phyloP scores from a whole-genome alignment of 164 flowering plant genomes.

The Vitis vinifera region ASM3070453v1 NC_081810.1:4167001-4167500 shows the following conservation, averaged over 20 bases:
- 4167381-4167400: neutral
- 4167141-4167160: too few species aligned
- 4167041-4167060: neutral
- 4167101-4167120: neutral
- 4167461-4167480: too few species aligned
- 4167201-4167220: too few species aligned
- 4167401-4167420: too few species aligned
- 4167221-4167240: neutral
- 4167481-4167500: too few species aligned
- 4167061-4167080: neutral
- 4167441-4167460: too few species aligned
- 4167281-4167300: constrained; percentile 83
- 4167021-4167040: neutral
- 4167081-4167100: neutral
- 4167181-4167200: too few species aligned
- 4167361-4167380: neutral
- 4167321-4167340: neutral
- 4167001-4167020: constrained; percentile 2
- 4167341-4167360: neutral
- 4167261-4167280: constrained; percentile 85
- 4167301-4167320: constrained; percentile 26
- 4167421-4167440: too few species aligned
- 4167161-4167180: too few species aligned
- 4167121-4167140: neutral
- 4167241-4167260: constrained; percentile 81